Evolutionary conservation across 2,329 filamentous ascomycete species (phyloP).

Genomic region (Alternaria arborescens): DNA sequence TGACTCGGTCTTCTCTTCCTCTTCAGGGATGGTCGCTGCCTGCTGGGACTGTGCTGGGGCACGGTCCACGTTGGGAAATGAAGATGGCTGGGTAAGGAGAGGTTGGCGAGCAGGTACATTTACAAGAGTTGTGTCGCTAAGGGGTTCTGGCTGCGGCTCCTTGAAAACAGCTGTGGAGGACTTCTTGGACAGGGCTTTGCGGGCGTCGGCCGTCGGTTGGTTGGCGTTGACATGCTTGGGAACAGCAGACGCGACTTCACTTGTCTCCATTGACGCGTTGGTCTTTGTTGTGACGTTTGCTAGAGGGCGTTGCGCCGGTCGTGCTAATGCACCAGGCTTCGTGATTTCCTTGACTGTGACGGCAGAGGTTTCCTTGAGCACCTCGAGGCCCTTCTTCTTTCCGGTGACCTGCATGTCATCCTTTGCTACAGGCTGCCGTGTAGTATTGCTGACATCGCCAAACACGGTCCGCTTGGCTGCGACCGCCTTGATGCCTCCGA

Average conservation of each 20-base stretch:
- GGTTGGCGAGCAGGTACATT: conserved; percentile 33
- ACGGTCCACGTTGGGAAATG: conserved; percentile 36
- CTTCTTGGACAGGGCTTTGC: conserved; percentile 62
- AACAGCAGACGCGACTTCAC: conserved; percentile 27
- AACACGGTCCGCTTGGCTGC: conserved; percentile 80
- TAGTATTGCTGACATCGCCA: conserved; percentile 80
- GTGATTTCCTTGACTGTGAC: conserved; percentile 47
- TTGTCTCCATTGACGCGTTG: conserved; percentile 25
- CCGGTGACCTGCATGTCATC: conserved; percentile 65
- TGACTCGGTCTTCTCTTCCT: conserved; percentile 22
- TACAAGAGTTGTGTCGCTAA: conserved; percentile 24
- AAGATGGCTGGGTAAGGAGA: conserved; percentile 32
- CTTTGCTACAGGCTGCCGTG: conserved; percentile 53
- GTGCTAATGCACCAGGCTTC: conserved; percentile 59
- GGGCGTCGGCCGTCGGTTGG: conserved; percentile 50
- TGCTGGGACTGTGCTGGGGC: conserved; percentile 27
- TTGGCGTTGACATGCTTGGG: conserved; percentile 40
- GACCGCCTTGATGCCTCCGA: conserved; percentile 67
- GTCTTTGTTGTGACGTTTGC: conserved; percentile 34
- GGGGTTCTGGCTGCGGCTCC: conserved; percentile 49
- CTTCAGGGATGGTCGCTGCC: conserved; percentile 24
- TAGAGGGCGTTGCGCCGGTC: conserved; percentile 70
- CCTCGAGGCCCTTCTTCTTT: conserved; percentile 50
- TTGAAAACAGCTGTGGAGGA: conserved; percentile 62
- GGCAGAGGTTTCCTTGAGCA: conserved; percentile 44